Percentiles rank a stretch among this genome's conserved stretches.
Conservation (phyloP, 2,329 filamentous ascomycete species). For the Ascomycota sp. region DNA sequence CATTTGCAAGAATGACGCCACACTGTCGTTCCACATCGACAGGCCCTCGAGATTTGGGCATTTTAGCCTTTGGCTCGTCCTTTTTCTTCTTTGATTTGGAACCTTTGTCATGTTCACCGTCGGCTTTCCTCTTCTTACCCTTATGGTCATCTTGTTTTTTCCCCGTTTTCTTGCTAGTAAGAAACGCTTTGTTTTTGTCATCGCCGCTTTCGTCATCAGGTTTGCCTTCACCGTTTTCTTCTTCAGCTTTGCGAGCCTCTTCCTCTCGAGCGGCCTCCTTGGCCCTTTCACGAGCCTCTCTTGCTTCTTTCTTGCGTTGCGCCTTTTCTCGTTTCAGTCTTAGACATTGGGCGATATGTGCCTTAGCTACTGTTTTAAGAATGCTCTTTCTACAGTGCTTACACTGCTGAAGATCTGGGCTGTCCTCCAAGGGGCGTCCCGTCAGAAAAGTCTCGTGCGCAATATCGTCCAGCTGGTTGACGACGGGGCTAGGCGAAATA, state of each 20-base stretch:
- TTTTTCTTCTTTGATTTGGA: conserved; percentile 88
- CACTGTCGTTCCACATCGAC: conserved; percentile 90
- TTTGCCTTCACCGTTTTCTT: conserved; percentile 23
- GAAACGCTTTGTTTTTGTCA: conserved; percentile 18
- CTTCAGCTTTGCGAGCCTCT: conserved; percentile 28
- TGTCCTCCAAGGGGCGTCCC: conserved; percentile 61
- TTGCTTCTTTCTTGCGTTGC: conserved; percentile 51
- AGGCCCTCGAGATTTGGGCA: conserved; percentile 67
- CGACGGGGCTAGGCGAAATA: conserved; percentile 29
- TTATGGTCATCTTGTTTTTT: conserved; percentile 47
- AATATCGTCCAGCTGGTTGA: conserved; percentile 50
- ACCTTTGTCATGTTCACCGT: conserved; percentile 55
- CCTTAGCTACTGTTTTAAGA: conserved; percentile 48
- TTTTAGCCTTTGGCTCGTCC: conserved; percentile 68
- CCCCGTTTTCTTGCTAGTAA: conserved; percentile 37
- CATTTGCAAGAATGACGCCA: conserved; percentile 66
- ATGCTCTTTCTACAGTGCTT: conserved; percentile 88
- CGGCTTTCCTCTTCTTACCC: conserved; percentile 59
- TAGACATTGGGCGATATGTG: conserved; percentile 66
- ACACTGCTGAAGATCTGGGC: conserved; percentile 59
- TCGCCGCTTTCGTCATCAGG: conserved; percentile 26
- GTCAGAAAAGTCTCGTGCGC: conserved; percentile 61
- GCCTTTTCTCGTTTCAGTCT: conserved; percentile 67
- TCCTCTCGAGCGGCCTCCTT: conserved; percentile 37
- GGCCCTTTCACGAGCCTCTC: conserved; percentile 45